Base-by-base conservation (phyloP, 2,329 filamentous ascomycete genomes). In the Botrytis sinoallii region DNA sequence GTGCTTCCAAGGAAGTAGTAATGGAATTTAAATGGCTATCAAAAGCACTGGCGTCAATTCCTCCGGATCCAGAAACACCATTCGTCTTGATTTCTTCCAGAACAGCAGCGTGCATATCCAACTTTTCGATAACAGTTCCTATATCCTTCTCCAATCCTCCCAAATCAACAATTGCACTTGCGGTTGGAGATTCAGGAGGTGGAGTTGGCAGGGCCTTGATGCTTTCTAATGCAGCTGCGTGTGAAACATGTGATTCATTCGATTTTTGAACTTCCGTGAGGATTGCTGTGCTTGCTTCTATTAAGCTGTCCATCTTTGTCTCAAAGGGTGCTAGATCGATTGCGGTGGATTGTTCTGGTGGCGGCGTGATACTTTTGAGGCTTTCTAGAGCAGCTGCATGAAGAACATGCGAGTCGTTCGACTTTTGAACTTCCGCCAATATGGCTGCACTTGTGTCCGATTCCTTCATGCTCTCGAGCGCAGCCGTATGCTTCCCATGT, bases 21-120 rank as follows among this genome's bases (percentile, higher is more conserved):
- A 76, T 75, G 8, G 74, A 74, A 63, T 67, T 42, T 42, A 77
- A 77, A 44, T 79, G 77, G 5, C 75, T 72, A 66, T 78, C 74
- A 20, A 79, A 71, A 22, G 73, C 75, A 4, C 40, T 65, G 10
- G 66, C 40, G 42, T 78, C 73, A 25, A 69, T 44, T 38, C 20
- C 25, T 46, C 70, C 60, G n/a, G 61, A 18, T 6, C 64, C 74
- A 48, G 67, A 16, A 57, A 8, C 14, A 35, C 46, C 55, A 20
- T 35, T 72, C 16, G 52, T 22, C 32, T 75, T 73, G 22, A 75
- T 57, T 8, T 61, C 72, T 29, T 74, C 71, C 42, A 76, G 38
- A 16, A 61, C 48, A 2, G 55, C 52, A 10, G 73, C 46, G 18
- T 77, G 73, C 25, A 16, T 16, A 12, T 72, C 52, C 12, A 72